phyloP scores from a whole-genome alignment of 331 rosid genomes.

The Spiraea crenata region DNA sequence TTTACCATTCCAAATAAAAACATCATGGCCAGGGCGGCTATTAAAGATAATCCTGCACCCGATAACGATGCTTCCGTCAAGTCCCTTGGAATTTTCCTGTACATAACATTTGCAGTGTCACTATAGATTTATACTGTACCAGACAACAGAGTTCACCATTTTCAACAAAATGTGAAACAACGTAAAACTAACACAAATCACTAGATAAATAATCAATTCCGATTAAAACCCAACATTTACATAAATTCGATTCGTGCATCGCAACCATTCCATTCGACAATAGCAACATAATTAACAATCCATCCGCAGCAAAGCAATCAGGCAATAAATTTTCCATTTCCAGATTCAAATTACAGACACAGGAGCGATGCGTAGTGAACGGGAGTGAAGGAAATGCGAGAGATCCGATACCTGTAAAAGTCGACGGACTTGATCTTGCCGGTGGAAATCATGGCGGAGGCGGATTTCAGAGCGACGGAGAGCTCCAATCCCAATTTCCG shows the following conservation, averaged over 20 bases:
- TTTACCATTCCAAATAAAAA: conserved; percentile 96
- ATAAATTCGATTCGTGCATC: background rate
- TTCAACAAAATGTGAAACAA: no score
- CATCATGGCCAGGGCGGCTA: conserved; percentile 79
- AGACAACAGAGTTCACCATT: background rate
- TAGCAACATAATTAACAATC: background rate
- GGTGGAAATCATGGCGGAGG: conserved; percentile 54
- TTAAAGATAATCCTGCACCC: conserved; percentile 86
- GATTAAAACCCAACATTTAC: background rate
- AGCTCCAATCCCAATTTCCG: conserved; percentile 1
- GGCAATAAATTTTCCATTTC: background rate
- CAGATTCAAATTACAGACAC: background rate
- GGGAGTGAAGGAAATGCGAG: conserved; percentile 9
- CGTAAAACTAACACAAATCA: background rate
- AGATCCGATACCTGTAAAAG: conserved; percentile 79
- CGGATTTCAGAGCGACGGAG: background rate
- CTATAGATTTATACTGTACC: conserved; percentile 8
- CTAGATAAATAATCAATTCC: background rate
- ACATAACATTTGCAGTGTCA: conserved; percentile 4
- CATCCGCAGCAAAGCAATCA: background rate
- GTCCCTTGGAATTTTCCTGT: conserved; percentile 96
- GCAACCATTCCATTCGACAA: background rate
- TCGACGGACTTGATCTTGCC: conserved; percentile 82
- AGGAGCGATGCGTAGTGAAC: background rate
- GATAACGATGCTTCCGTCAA: conserved; percentile 91